Evolutionary conservation across 331 rosid species (phyloP).

Genomic region (Quercus lobata): DNA sequence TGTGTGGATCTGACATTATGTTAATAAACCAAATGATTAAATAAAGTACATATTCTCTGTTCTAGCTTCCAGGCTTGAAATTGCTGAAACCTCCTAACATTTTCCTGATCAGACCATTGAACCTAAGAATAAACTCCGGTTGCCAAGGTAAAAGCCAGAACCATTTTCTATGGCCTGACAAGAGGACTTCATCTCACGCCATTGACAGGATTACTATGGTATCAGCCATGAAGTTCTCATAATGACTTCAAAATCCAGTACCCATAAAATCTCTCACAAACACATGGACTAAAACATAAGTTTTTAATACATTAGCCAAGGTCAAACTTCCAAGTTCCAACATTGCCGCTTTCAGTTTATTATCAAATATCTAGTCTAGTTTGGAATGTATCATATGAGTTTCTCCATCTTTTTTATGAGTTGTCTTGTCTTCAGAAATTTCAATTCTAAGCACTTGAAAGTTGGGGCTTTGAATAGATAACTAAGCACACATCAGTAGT

Average conservation of each 20-base stretch:
- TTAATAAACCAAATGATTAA: not conserved
- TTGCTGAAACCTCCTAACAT: conserved; percentile 8
- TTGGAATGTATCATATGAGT: not conserved
- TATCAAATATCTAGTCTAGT: not conserved
- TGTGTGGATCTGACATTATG: not conserved
- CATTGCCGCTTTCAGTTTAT: not conserved
- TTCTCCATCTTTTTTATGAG: not conserved
- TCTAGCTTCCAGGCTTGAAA: conserved; percentile 10
- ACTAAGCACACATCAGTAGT: no score
- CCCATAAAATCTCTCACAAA: not conserved
- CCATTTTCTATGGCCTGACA: not conserved
- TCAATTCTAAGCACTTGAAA: no score
- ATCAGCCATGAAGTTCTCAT: not conserved
- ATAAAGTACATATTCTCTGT: not conserved
- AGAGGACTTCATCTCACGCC: not conserved
- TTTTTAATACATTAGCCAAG: not conserved
- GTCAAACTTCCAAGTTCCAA: not conserved
- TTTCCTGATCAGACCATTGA: not conserved
- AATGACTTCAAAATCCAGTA: not conserved
- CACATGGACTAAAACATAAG: not conserved
- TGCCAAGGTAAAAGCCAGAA: not conserved
- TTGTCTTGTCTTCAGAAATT: no score
- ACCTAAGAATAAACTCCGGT: not conserved
- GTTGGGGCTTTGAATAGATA: no score
- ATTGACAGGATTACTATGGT: not conserved